phyloP scores from a whole-genome alignment of 768 basidiomycete genomes.

The Russula virescens region DNA sequence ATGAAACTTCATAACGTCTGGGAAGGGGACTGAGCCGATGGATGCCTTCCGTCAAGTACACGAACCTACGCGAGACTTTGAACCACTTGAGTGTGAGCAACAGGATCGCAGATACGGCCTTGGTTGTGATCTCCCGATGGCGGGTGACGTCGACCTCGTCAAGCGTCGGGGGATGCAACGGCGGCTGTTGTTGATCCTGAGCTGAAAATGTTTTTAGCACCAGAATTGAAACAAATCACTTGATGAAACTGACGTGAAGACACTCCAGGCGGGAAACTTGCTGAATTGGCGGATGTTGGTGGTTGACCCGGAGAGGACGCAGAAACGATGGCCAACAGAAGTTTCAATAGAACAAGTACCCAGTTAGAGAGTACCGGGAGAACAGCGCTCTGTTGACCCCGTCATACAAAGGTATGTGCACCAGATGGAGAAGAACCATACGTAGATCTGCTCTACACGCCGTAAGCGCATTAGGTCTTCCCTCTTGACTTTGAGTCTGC shows the following conservation, averaged over 20 bases:
- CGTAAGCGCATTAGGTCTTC: slow-evolving; percentile 84
- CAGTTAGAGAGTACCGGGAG: slow-evolving; percentile 82
- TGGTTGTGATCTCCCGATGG: slow-evolving; percentile 95
- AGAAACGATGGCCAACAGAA: slow-evolving; percentile 88
- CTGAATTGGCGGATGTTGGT: slow-evolving; percentile 62
- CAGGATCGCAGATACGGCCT: slow-evolving; percentile 93
- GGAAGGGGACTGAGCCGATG: slow-evolving; percentile 1
- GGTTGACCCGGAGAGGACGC: slow-evolving; percentile 60
- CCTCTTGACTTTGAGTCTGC: slow-evolving; percentile 59
- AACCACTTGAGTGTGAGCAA: slow-evolving; percentile 94
- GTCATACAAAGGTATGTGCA: slow-evolving; percentile 2
- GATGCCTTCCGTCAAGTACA: background rate
- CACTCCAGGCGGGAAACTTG: slow-evolving; percentile 66
- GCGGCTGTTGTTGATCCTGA: slow-evolving; percentile 47
- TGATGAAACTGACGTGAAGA: slow-evolving; percentile 47
- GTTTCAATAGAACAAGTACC: slow-evolving; percentile 89
- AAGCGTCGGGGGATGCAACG: slow-evolving; percentile 62
- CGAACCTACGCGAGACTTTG: slow-evolving; percentile 86
- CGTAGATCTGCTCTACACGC: slow-evolving; percentile 90
- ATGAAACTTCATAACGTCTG: slow-evolving; percentile 98
- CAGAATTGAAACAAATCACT: background rate
- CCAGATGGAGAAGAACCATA: slow-evolving; percentile 35
- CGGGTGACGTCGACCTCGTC: slow-evolving; percentile 92
- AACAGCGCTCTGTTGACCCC: slow-evolving; percentile 57
- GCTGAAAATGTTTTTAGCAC: slow-evolving; percentile 33